Evolutionary conservation across 768 basidiomycete genomes (phyloP), one percentile per base, ranked within the genome.

Genomic region (Rhizopogon vesiculosus): DNA sequence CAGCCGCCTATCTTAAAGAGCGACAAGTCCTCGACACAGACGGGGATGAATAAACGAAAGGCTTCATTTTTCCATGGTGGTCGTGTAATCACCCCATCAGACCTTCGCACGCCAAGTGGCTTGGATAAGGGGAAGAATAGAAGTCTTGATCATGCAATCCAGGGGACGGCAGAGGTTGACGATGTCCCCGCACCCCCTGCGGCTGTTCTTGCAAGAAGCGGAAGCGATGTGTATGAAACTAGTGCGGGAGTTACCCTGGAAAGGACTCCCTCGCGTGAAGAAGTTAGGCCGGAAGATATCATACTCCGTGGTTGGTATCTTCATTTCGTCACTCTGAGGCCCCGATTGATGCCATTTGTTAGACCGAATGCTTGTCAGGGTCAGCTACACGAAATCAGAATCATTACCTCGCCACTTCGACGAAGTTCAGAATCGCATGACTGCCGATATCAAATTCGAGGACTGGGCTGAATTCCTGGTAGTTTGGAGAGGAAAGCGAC

Each of bases 311-410:
- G 93, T 93, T 61, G 57, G 74, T 54, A 38, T 52, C 44, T 38
- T 18, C n/a, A 44, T 43, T 56, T 10, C 18, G 12, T 13, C 5
- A 25, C 29, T n/a, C 18, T 38, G 19, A 53, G 42, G 16, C 9
- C 25, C 9, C 22, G 12, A 7, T 46, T 71, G 62, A 71, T 45
- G 19, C 59, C 46, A 18, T 46, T n/a, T 60, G 40, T 61, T 66
- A 96, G 95, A 96, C 71, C 81, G 95, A 58, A 95, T 97, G 93
- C 78, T 95, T 6, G 86, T 97, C 29, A 78, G 87, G 55, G 79
- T 89, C 2, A 83, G 80, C 43, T 84, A 87, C 68, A 84, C 83
- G 12, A 79, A 79, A 56, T 73, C 73, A 1, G 82, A 83, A 56
- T 68, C 69, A 18, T 58, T 88, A 5, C 70, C 76, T 10, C 60